A percentile compares a stretch with the other conserved stretches of the same genome.
Evolutionary conservation across 1,139 yeast genomes (phyloP).

Genomic region (Geotrichum phurueaensis): DNA sequence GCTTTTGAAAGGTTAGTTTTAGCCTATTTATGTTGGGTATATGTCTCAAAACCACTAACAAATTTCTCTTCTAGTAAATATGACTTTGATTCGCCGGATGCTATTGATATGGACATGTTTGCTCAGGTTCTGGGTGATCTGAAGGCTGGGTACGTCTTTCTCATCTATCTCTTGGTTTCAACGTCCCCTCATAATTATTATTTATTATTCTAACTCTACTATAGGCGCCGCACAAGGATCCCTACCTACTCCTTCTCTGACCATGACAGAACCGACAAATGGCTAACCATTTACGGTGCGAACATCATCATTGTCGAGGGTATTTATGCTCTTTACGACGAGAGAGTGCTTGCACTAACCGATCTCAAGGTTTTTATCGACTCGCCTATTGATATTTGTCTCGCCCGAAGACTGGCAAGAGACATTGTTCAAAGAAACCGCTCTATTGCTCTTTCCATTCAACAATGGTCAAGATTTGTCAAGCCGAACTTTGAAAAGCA

Average conservation of each 20-base stretch:
- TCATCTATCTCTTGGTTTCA: not conserved
- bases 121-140: slow-evolving; percentile 57
- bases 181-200: not conserved
- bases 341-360: slow-evolving; percentile 64
- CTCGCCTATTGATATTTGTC: slow-evolving; percentile 86
- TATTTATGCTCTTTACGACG: slow-evolving; percentile 73
- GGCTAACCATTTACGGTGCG: slow-evolving; percentile 83
- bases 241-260: slow-evolving; percentile 80
- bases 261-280: slow-evolving; percentile 67
- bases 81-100: slow-evolving; percentile 82
- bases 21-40: not conserved
- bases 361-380: slow-evolving; percentile 87
- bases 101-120: slow-evolving; percentile 72
- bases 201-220: slow-evolving; percentile 27
- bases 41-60: not conserved
- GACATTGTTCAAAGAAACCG: slow-evolving; percentile 84
- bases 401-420: slow-evolving; percentile 79
- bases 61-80: slow-evolving; percentile 39
- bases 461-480: slow-evolving; percentile 86
- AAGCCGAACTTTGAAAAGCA: slow-evolving; percentile 82
- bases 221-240: slow-evolving; percentile 50
- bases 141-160: slow-evolving; percentile 43
- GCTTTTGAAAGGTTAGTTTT: slow-evolving; percentile 48
- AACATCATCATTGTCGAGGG: slow-evolving; percentile 91
- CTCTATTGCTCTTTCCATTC: slow-evolving; percentile 70